Evolutionary conservation across 768 basidiomycete species (phyloP).

Genomic region (Auriscalpium vulgare): DNA sequence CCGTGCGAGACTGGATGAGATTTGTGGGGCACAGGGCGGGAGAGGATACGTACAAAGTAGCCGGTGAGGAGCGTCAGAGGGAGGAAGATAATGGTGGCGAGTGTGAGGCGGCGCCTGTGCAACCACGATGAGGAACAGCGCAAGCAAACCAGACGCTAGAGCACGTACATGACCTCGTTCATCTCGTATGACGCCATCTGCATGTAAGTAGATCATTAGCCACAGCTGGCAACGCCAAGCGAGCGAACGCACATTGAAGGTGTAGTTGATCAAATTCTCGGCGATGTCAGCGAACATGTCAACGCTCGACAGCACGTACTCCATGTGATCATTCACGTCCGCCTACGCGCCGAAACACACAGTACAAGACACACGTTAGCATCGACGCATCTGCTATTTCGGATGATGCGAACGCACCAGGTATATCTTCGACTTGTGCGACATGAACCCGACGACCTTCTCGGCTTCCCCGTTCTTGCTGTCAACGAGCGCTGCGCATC

Average conservation of each 20-base stretch:
- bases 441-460: slow-evolving; percentile 54
- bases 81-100: slow-evolving; percentile 64
- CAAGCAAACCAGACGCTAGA: background rate
- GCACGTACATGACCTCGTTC: slow-evolving; percentile 63
- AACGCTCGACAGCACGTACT: slow-evolving; percentile 57
- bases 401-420: slow-evolving; percentile 31
- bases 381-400: too few relatives aligned
- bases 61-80: slow-evolving; percentile 65
- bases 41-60: slow-evolving; percentile 47
- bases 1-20: slow-evolving; percentile 4
- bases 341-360: slow-evolving; percentile 30
- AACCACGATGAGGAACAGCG: background rate
- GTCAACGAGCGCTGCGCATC: slow-evolving; percentile 51
- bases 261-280: slow-evolving; percentile 66
- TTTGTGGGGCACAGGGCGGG: background rate
- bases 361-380: background rate
- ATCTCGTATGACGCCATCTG: slow-evolving; percentile 69
- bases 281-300: slow-evolving; percentile 69
- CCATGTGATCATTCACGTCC: slow-evolving; percentile 72
- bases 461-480: slow-evolving; percentile 20
- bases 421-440: slow-evolving; percentile 62
- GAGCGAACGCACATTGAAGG: slow-evolving; percentile 53
- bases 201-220: background rate
- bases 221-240: background rate
- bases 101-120: slow-evolving; percentile 53